phyloP scores from a whole-genome alignment of 2,329 filamentous ascomycete species.

The Paracoccidioides lutzii region DNA sequence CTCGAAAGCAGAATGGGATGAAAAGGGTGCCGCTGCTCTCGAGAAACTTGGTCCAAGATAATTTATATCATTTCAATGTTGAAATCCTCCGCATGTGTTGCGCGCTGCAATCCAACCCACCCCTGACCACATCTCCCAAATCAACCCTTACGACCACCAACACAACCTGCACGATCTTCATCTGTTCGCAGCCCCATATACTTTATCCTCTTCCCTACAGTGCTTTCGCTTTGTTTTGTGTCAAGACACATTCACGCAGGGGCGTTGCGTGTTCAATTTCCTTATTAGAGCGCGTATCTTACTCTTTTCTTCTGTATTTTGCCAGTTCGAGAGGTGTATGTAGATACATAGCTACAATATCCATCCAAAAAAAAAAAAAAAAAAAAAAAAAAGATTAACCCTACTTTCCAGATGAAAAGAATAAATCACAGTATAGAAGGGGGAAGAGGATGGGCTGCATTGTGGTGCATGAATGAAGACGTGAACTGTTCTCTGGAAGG shows the following conservation, averaged over 20 bases:
- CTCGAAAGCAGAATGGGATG: conserved; percentile 90
- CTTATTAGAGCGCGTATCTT: background rate
- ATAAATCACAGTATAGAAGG: background rate
- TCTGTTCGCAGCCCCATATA: background rate
- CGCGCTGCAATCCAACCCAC: background rate
- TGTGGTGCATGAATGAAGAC: too few species aligned
- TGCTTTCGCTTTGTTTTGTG: background rate
- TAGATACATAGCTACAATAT: background rate
- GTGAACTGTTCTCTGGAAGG: too few species aligned
- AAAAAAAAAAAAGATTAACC: background rate
- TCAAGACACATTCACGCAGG: background rate
- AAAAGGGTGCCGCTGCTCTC: conserved; percentile 70
- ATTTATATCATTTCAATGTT: conserved; percentile 3
- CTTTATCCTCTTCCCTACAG: too few species aligned
- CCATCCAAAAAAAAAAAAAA: background rate
- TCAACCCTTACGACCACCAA: background rate
- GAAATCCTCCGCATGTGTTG: background rate
- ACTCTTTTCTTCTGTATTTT: background rate
- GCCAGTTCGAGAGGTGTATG: background rate
- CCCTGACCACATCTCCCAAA: too few species aligned
- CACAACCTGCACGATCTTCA: background rate
- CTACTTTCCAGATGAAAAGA: background rate
- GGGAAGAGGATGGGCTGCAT: too few species aligned
- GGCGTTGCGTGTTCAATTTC: background rate
- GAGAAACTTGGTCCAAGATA: conserved; percentile 89